Evolutionary conservation across 768 basidiomycete species (phyloP), one percentile per base, ranked within the genome.

Genomic region (Hortiboletus campestris): DNA sequence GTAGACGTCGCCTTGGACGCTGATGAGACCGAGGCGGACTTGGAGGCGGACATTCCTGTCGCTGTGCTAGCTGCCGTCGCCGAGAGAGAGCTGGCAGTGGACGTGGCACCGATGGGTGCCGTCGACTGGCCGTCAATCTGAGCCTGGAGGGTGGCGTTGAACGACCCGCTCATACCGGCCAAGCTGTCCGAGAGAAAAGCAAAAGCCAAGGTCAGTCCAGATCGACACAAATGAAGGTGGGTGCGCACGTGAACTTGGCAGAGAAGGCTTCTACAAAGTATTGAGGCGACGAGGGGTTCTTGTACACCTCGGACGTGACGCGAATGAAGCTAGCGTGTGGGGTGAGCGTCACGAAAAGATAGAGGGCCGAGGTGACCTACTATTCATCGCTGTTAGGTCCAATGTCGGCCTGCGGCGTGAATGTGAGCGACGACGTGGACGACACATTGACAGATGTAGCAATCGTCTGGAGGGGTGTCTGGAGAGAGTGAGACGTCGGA

Each of bases 191-290:
- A 52, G 10, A 4, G 25, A 25, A 25, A 25, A 25, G 25, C 25
- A 25, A 4, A 25, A 40, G 2, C 29, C 34, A 12, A 20, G 3
- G 42, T 61, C 16, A 51, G 38, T 5, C 11, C 16, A 20, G 22
- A 42, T 39, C 32, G 9, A 22, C 14, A 14, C 1, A 14, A 4
- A 29, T 17, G 5, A 31, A 10, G 16, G 11, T 5, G n/a, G 2
- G n/a, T 5, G 74, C 85, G 60, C 65, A 92, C 91, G 75, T 75
- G 77, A 91, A 94, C 63, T 81, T 82, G 59, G 91, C 80, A 8
- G 90, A 91, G 78, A 92, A 95, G 0, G 89, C 84, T 59, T 86
- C 74, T 43, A 79, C 81, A 4, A 79, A 80, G 74, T 75, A 88
- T 51, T 80, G 74, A 14, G 85, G 25, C 4, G 25, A 25, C 25